phyloP scores from a whole-genome alignment of 2,329 filamentous ascomycete species.

The Neonectria ditissima region DNA sequence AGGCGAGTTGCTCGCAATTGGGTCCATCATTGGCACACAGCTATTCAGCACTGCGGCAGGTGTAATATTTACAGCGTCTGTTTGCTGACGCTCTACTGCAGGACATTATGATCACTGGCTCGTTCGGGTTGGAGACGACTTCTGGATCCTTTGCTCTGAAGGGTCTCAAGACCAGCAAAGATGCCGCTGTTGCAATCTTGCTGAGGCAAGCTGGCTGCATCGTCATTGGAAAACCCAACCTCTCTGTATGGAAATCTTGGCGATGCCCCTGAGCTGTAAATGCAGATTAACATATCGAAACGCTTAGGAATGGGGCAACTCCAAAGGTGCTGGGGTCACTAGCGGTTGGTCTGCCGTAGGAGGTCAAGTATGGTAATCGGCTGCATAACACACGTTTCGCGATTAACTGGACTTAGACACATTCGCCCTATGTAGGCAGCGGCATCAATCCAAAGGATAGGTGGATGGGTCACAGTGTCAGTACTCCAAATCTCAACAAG shows the following conservation, averaged over 20 bases:
- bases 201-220: conserved; percentile 24
- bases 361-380: conserved; percentile 30
- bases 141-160: conserved; percentile 11
- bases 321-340: conserved; percentile 17
- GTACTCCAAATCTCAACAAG: not conserved
- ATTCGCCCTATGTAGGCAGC: conserved; percentile 38
- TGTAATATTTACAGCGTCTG: too few relatives aligned
- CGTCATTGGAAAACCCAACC: conserved; percentile 44
- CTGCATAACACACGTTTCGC: not conserved
- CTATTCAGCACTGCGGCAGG: too few relatives aligned
- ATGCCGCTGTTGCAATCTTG: conserved; percentile 13
- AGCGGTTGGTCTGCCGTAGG: conserved; percentile 40
- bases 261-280: not conserved
- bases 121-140: conserved; percentile 11
- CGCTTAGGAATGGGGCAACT: conserved; percentile 17
- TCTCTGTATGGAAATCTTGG: conserved; percentile 33
- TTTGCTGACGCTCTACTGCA: not conserved
- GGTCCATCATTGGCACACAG: not conserved
- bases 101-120: not conserved
- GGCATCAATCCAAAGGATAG: conserved; percentile 30
- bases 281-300: not conserved
- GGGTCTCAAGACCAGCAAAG: conserved; percentile 6
- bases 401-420: conserved; percentile 9
- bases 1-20: not conserved
- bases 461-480: conserved; percentile 29